Conservation (phyloP, 495 filamentous ascomycete genomes). For the Neurospora sp. region DNA sequence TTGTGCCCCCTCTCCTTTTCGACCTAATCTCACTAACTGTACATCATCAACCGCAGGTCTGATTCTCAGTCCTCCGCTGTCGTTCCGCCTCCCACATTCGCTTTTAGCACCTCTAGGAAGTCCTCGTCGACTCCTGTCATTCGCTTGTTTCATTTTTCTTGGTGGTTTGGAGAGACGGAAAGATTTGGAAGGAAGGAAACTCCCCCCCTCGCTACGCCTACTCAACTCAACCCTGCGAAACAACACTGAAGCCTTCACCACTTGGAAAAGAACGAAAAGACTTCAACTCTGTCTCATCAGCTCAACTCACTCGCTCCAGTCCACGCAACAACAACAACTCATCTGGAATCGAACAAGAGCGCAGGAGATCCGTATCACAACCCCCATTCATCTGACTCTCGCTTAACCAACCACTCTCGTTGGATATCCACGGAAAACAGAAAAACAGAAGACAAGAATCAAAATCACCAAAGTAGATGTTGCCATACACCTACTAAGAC, state of each 20-base stretch:
- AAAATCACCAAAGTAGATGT: slow-evolving; percentile 9
- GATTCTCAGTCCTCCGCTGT: slow-evolving; percentile 28
- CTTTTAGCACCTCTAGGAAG: slow-evolving; percentile 44
- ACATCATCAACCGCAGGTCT: slow-evolving; percentile 18
- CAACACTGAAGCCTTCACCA: neutral
- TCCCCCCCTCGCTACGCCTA: neutral
- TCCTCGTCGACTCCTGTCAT: slow-evolving; percentile 57
- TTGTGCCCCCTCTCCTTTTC: slow-evolving; percentile 10
- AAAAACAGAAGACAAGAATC: neutral
- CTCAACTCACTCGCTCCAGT: neutral
- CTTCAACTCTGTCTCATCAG: neutral
- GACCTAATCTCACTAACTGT: slow-evolving; percentile 18
- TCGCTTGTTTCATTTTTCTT: slow-evolving; percentile 43
- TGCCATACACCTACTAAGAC: slow-evolving; percentile 9
- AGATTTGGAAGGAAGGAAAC: slow-evolving; percentile 6
- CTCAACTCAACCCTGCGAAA: slow-evolving; percentile 7
- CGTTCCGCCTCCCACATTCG: slow-evolving; percentile 36
- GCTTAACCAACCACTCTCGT: slow-evolving; percentile 3
- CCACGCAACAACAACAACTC: neutral
- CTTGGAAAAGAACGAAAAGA: neutral
- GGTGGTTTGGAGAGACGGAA: slow-evolving; percentile 27
- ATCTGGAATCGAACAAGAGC: neutral
- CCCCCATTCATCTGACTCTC: neutral
- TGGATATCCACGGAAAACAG: neutral
- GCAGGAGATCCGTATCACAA: neutral